Percentiles rank a stretch among this genome's conserved stretches.
Evolutionary conservation across 2,329 filamentous ascomycete genomes (phyloP).

Genomic region (Verruconis gallopava): DNA sequence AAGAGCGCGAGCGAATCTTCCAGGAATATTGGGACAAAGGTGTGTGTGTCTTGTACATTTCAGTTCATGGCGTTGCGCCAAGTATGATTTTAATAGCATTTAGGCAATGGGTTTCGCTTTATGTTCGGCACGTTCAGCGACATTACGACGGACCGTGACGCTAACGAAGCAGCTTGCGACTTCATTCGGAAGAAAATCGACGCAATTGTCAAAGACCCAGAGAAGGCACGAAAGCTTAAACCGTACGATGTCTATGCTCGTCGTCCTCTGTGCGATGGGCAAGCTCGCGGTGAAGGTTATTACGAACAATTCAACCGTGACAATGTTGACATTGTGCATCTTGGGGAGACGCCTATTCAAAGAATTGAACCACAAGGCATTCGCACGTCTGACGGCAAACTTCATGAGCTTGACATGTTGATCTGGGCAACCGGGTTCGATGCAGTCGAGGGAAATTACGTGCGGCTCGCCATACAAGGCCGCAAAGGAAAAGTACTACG

Average conservation of each 20-base stretch:
- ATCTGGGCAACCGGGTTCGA: slow-evolving; percentile 35
- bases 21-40: slow-evolving; percentile 21
- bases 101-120: slow-evolving; percentile 22
- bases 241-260: slow-evolving; percentile 10
- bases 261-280: slow-evolving; percentile 10
- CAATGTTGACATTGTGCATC: slow-evolving; percentile 42
- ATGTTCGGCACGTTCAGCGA: slow-evolving; percentile 18
- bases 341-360: slow-evolving; percentile 30
- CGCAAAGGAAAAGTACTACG: not conserved
- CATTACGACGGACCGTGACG: slow-evolving; percentile 14
- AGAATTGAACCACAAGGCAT: slow-evolving; percentile 25
- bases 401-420: slow-evolving; percentile 28
- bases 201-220: slow-evolving; percentile 37
- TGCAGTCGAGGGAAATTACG: slow-evolving; percentile 1
- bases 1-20: slow-evolving; percentile 13
- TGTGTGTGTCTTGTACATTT: slow-evolving; percentile 26
- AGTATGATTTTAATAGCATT: slow-evolving; percentile 10
- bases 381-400: slow-evolving; percentile 26
- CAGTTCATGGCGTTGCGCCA: slow-evolving; percentile 2
- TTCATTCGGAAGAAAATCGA: slow-evolving; percentile 17
- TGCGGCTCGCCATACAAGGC: not conserved
- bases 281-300: too few species aligned
- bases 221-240: slow-evolving; percentile 38
- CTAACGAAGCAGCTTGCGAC: slow-evolving; percentile 16
- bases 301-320: slow-evolving; percentile 19